These are phyloP conservation scores for Leishmania arabica DNA, from an alignment of 208 protist genomes.

Conservation along the genomic window DNA sequence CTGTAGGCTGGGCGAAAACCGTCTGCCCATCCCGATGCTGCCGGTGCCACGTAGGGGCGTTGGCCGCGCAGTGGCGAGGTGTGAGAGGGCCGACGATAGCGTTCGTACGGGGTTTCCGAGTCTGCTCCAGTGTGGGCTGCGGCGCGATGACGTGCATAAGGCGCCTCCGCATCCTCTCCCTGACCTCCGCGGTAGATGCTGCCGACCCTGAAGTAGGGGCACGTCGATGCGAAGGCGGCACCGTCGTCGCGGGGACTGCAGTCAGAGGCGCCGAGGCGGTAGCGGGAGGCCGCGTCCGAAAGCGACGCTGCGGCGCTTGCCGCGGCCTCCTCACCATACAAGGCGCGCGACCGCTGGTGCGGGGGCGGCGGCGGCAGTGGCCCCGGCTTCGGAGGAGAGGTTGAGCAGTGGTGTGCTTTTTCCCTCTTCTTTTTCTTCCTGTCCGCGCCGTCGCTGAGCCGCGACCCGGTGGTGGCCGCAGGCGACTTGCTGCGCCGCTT, in stretches of 20 bases:
- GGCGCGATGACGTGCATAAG: background rate
- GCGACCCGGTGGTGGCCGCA: background rate
- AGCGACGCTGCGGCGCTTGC: background rate
- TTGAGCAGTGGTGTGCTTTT: conserved; percentile 11
- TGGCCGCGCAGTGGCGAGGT: background rate
- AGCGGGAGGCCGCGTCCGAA: background rate
- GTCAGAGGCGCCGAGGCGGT: background rate
- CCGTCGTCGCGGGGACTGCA: background rate
- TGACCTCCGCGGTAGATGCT: background rate
- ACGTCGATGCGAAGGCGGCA: background rate
- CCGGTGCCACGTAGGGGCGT: background rate
- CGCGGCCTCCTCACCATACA: background rate
- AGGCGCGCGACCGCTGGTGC: background rate
- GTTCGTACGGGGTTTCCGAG: background rate
- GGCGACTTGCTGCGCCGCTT: background rate
- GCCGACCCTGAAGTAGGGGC: background rate
- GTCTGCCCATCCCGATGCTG: conserved; percentile 7
- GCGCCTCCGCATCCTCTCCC: background rate
- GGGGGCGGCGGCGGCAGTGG: conserved; percentile 7
- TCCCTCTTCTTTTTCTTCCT: conserved; percentile 13
- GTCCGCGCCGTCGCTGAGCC: background rate
- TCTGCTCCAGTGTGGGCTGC: background rate
- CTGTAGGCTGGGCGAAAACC: background rate
- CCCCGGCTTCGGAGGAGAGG: background rate
- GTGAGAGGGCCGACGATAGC: background rate